Base-by-base conservation (phyloP, 75 land plant genomes). In the Chamaecyparis obtusa region DNA sequence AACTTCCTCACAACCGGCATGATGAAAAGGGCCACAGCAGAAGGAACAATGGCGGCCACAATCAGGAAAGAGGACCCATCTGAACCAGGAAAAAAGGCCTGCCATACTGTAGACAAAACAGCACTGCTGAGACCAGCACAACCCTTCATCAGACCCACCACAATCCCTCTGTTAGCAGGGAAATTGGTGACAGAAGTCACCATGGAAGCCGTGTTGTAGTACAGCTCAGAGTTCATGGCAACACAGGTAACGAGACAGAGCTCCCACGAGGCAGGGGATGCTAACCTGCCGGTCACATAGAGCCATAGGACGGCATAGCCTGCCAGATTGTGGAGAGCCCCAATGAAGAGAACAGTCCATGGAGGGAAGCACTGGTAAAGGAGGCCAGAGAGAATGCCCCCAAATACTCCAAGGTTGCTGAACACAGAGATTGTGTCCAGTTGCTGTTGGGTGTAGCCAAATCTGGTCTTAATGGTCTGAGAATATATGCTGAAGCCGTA, bases 401-500 rank as follows among this genome's bases (percentile, higher is more conserved):
- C 90, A 84, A 78, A 84, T 35, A 51, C 88, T n/a, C 90, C 90
- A 39, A 90, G 10, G 83, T 85, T 88, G 55, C 87, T 89, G 86
- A 90, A 86, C 6, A 90, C 78, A 5, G 81, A 39, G 17, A 90
- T 56, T 0, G 90, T 90, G 85, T 88, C 89, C 15, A 90, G 57
- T 33, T 84, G 54, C 72, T 89, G 17, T 64, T 90, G 91, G 82
- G 60, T 72, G 32, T 88, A 88, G 11, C 56, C 54, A 51, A 51
- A 51, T 51, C 54, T 10, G 54, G 54, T 51, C 54, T 51, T 51
- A 0, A 51, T 51, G 54, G 54, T 51, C 74, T 72, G 32, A 5
- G 91, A 89, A 82, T 90, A 90, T 49, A 89, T 87, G 72, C 91
- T 69, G 83, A 89, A 90, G n/a, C 81, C 49, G n/a, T 90, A 90